Base-by-base conservation (phyloP, 805 yeast genomes). In the Wickerhamomyces pijperi region DNA sequence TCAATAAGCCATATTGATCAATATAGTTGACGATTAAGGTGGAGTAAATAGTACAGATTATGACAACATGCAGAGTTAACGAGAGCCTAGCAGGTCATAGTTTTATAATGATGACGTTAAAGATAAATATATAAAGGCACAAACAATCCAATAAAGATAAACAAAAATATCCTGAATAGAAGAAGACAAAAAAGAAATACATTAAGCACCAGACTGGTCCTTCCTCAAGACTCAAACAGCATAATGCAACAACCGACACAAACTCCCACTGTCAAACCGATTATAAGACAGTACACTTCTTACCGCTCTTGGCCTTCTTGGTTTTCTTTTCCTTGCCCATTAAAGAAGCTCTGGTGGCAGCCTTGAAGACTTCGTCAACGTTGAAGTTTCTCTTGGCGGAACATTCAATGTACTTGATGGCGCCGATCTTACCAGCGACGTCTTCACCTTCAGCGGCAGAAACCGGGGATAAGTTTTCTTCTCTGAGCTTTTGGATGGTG, bases 371-470 rank as follows among this genome's bases (percentile, higher is more conserved):
- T 61, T 85, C 94, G 61, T 85, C 79, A 43, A 86, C 96, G 65
- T 94, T 94, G 61, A 79, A 81, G 56, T 87, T 87, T 49, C 85
- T 78, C 67, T 81, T 82, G 29, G 95, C 95, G 38, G 95, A 85
- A 71, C 96, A 86, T 68, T 86, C 96, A 55, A 83, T 72, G 62
- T 86, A 86, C 59, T 78, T 76, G 47, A 78, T 65, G 44, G 95
- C 95, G 53, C 92, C 94, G 54, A 86, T 86, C 67, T 82, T 82
- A 51, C 82, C 82, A 45, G 95, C 94, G 48, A 84, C 92, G 40
- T 77, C 72, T 63, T 81, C 82, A 53, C 94, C 95, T 63, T 86
- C 94, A 43, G 82, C 72, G 34, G 82, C 58, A 15, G 90, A 60
- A 39, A 86, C 94, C 35, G 95, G 95, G 55, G 75, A 76, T 63